These are phyloP conservation scores for Backusella luteola DNA, from an alignment of 192 early-diverging fungal genomes.

Conservation along the genomic window DNA sequence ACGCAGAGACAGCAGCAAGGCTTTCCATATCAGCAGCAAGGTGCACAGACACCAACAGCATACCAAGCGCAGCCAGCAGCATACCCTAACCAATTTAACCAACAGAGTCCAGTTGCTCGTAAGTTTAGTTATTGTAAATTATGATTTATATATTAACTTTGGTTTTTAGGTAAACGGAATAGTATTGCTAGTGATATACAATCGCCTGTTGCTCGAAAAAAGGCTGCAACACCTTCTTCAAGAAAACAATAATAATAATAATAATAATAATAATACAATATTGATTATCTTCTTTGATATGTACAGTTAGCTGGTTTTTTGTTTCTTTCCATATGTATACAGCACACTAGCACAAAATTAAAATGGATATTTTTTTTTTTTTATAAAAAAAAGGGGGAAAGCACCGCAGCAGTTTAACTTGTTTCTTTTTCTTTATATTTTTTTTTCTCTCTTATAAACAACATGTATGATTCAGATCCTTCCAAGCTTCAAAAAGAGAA, in stretches of 20 bases:
- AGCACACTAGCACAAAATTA: not conserved
- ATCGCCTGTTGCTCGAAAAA: slow-evolving; percentile 5
- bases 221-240: not conserved
- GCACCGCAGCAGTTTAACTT: not conserved
- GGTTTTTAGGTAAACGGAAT: slow-evolving; percentile 6
- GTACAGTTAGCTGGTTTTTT: not conserved
- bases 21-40: not conserved
- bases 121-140: not conserved
- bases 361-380: not conserved
- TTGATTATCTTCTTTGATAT: not conserved
- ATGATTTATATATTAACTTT: no score
- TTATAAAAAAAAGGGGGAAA: not conserved
- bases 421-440: not conserved
- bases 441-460: not conserved
- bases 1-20: not conserved
- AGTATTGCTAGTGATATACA: slow-evolving; percentile 7
- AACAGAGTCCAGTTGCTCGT: slow-evolving; percentile 11
- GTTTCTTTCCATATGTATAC: not conserved
- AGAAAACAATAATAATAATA: not conserved
- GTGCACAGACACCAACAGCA: slow-evolving; percentile 1
- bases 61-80: slow-evolving; percentile 11
- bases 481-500: slow-evolving; percentile 5
- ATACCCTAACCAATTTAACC: slow-evolving; percentile 14
- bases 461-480: slow-evolving; percentile 2
- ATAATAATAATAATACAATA: not conserved